Evolutionary conservation across 2,329 filamentous ascomycete species (phyloP), one percentile per base, ranked within the genome.

Genomic region (Fusarium globosum): DNA sequence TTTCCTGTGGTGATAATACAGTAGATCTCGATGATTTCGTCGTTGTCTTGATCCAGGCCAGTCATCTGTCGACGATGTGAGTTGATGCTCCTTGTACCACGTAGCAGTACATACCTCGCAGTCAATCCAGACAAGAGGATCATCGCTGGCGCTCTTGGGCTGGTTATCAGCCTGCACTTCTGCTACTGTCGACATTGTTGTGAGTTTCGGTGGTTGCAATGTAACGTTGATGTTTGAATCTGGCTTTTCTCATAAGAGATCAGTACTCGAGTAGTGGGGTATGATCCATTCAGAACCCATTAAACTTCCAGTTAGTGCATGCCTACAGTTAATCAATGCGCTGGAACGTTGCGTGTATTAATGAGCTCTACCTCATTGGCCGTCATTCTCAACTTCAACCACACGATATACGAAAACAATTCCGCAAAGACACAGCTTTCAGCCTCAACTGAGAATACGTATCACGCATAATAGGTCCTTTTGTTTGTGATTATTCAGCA

Each of bases 11-110:
- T 99, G 80, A 99, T 89, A 82, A 97, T 92, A 84, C 95, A 98
- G 82, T 93, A 96, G 65, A 98, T 93, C 78, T 97, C 95, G 79
- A 98, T 90, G 79, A 98, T 96, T 63, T 92, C 91, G 80, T 98
- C 96, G 38, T 86, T 90, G 67, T 93, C 89, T 4, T 91, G 87
- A 81, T 97, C 88, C n/a, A 85, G 79, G 16, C 83, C 83, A n/a
- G 83, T 98, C 96, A 99, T 99, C 94, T 97, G 75, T 51, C 49
- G 16, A 48, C 21, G 23, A 67, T 59, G 55, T 75, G 61, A 69
- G 64, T 66, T 72, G 45, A 45, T 65, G 52, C 49, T 51, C 56
- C 33, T 59, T 59, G 35, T 69, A 45, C 46, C 20, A 69, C 52
- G 66, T 59, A 59, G 39, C 60, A 55, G 36, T 14, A 53, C 30